These are phyloP conservation scores for Tuber melanosporum DNA, from an alignment of 495 filamentous ascomycete genomes.

Conservation along the genomic window DNA sequence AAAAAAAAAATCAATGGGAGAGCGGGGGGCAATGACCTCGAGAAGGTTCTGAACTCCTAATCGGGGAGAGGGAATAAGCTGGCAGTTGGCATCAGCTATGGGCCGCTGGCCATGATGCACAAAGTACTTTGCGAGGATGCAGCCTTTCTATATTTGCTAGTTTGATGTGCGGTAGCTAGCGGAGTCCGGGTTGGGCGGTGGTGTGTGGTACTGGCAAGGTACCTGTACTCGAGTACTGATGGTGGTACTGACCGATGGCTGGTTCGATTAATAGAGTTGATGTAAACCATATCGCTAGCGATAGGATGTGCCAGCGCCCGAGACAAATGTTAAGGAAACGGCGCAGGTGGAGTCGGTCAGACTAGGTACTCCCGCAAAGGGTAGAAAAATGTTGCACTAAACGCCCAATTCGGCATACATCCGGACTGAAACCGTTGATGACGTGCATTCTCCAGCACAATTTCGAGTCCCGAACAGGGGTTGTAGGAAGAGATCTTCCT, in stretches of 20 bases:
- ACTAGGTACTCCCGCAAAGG: background rate
- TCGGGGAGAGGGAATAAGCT: background rate
- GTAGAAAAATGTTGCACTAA: background rate
- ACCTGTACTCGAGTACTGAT: background rate
- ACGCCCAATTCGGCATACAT: background rate
- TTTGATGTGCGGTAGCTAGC: background rate
- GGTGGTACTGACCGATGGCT: background rate
- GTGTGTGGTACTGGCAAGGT: background rate
- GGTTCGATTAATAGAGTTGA: slow-evolving; percentile 3
- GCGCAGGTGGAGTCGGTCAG: background rate
- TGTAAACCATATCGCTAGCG: background rate
- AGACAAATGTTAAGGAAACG: background rate
- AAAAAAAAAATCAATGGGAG: slow-evolving; percentile 11
- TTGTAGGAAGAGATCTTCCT: background rate
- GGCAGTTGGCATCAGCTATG: background rate
- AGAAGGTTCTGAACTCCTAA: background rate
- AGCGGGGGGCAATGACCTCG: slow-evolving; percentile 9
- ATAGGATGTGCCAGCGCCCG: background rate
- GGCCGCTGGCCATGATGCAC: background rate
- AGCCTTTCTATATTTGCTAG: background rate
- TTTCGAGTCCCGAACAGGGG: background rate
- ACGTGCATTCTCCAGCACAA: background rate
- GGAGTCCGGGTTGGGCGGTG: background rate
- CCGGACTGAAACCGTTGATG: background rate
- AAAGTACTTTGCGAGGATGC: background rate